These are phyloP conservation scores for Plenodomus lindquistii DNA, from an alignment of 2,329 filamentous ascomycete species.

Conservation along the genomic window DNA sequence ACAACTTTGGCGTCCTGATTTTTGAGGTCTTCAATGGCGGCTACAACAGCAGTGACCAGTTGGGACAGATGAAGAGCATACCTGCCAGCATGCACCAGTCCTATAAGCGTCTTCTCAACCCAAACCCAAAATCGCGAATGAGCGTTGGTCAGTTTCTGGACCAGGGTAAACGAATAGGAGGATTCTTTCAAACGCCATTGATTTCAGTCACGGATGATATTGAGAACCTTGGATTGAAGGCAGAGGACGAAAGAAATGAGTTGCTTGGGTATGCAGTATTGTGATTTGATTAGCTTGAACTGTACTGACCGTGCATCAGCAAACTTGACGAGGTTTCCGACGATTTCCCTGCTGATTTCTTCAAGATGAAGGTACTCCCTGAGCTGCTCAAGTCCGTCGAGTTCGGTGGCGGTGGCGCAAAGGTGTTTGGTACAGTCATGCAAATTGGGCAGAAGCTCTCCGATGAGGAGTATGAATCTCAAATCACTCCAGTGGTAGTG, in stretches of 20 bases:
- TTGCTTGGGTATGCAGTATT: conserved; percentile 66
- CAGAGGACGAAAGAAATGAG: conserved; percentile 77
- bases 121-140: conserved; percentile 85
- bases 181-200: conserved; percentile 90
- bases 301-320: conserved; percentile 37
- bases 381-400: conserved; percentile 99
- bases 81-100: conserved; percentile 86
- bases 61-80: conserved; percentile 82
- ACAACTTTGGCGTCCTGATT: conserved; percentile 80
- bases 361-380: conserved; percentile 94
- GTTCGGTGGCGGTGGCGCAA: conserved; percentile 92
- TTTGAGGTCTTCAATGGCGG: conserved; percentile 91
- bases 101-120: conserved; percentile 86
- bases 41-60: conserved; percentile 75
- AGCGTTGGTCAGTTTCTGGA: conserved; percentile 86
- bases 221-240: conserved; percentile 89
- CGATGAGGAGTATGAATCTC: conserved; percentile 84
- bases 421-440: conserved; percentile 84
- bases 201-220: conserved; percentile 93
- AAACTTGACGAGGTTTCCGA: conserved; percentile 86
- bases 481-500: conserved; percentile 83
- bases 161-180: conserved; percentile 77
- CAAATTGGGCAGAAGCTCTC: conserved; percentile 88
- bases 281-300: no score
- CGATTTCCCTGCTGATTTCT: conserved; percentile 96